Evolutionary conservation across 1,139 yeast genomes (phyloP).

Genomic region (Saccharomyces hybrid): DNA sequence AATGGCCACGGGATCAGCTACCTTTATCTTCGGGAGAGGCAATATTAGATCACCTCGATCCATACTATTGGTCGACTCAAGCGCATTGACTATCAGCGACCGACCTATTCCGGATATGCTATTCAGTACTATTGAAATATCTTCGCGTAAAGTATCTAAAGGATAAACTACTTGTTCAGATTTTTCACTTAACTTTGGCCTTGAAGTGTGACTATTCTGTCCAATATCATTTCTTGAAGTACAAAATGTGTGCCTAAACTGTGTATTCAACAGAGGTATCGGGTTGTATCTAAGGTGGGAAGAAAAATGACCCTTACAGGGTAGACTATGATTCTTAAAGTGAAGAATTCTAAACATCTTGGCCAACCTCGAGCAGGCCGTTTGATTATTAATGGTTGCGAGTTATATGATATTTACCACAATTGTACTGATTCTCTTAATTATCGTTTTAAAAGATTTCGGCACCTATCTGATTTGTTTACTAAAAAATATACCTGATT

Average conservation of each 20-base stretch:
- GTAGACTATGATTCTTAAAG: neutral
- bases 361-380: neutral
- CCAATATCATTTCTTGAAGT: neutral
- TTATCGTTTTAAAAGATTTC: no score
- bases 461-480: no score
- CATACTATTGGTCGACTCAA: neutral
- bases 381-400: neutral
- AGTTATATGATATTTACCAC: neutral
- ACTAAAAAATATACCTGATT: no score
- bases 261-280: neutral
- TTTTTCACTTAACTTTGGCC: neutral
- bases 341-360: neutral
- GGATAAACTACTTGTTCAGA: neutral
- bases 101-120: slow-evolving; percentile 1
- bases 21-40: slow-evolving; percentile 4
- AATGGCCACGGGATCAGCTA: slow-evolving; percentile 29
- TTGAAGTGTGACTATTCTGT: neutral
- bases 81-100: neutral
- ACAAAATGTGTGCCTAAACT: neutral
- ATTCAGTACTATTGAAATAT: neutral
- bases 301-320: neutral
- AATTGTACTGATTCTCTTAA: neutral
- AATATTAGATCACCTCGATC: slow-evolving; percentile 5
- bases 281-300: neutral
- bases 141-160: neutral